A percentile compares a stretch with the other conserved stretches of the same genome.
These are phyloP conservation scores for Phlebiopsis flavidoalba DNA, from an alignment of 768 basidiomycete species.

Conservation along the genomic window DNA sequence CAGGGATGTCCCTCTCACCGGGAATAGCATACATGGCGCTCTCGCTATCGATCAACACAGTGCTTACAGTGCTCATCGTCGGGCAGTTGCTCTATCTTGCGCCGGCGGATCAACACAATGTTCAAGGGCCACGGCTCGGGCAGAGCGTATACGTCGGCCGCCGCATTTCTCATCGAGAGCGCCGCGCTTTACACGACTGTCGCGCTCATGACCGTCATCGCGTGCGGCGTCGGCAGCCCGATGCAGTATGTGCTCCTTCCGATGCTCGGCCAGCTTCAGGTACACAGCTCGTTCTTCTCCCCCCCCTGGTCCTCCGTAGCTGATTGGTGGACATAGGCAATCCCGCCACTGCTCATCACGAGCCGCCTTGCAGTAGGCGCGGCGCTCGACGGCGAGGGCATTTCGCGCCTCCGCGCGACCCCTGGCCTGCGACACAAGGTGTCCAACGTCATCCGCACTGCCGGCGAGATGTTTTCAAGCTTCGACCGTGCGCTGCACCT, in stretches of 20 bases:
- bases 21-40: conserved; percentile 18
- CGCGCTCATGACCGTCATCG: conserved; percentile 15
- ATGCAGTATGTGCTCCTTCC: conserved; percentile 20
- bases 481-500: too few relatives aligned
- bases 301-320: not conserved
- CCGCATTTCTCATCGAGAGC: conserved; percentile 19
- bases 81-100: conserved; percentile 11
- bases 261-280: conserved; percentile 22
- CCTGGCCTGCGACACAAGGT: not conserved
- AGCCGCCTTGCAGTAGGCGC: conserved; percentile 14
- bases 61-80: conserved; percentile 17
- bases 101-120: not conserved
- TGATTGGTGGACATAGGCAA: conserved; percentile 12
- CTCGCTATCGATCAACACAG: conserved; percentile 16
- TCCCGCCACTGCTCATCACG: conserved; percentile 18
- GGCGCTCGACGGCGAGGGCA: conserved; percentile 8
- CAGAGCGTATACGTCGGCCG: conserved; percentile 14
- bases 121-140: not conserved
- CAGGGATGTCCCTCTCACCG: conserved; percentile 6
- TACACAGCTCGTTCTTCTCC: not conserved
- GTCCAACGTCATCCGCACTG: not conserved
- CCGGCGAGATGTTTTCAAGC: too few relatives aligned
- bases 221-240: conserved; percentile 13
- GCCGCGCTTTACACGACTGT: conserved; percentile 18
- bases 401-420: not conserved